These are phyloP conservation scores for Glaciozyma antarctica DNA, from an alignment of 768 basidiomycete genomes.

Conservation along the genomic window DNA sequence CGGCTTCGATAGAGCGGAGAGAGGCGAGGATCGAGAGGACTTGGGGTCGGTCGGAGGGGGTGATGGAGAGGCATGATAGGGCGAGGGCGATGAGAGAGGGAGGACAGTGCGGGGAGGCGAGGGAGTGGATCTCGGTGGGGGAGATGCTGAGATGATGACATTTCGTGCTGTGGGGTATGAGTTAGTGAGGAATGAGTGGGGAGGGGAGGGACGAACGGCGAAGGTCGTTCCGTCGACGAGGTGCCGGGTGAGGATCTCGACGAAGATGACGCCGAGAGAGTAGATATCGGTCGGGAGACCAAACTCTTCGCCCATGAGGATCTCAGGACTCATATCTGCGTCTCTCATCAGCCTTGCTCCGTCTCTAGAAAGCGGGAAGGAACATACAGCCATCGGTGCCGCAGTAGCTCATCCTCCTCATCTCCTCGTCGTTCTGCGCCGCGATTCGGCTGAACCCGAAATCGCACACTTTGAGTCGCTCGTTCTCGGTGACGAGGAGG, in stretches of 20 bases:
- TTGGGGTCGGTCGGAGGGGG: slow-evolving; percentile 61
- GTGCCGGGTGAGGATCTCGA: slow-evolving; percentile 73
- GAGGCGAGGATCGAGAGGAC: slow-evolving; percentile 70
- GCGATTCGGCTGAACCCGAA: slow-evolving; percentile 96
- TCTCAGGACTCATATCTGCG: slow-evolving; percentile 96
- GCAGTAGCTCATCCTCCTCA: slow-evolving; percentile 41
- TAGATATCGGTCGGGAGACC: slow-evolving; percentile 71
- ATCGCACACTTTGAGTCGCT: slow-evolving; percentile 93
- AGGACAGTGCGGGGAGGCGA: slow-evolving; percentile 68
- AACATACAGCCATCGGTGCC: slow-evolving; percentile 38
- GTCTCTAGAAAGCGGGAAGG: neutral
- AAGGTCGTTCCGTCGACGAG: slow-evolving; percentile 68
- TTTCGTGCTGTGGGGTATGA: slow-evolving; percentile 45
- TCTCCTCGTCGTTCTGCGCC: slow-evolving; percentile 80
- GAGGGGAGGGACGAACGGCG: slow-evolving; percentile 41
- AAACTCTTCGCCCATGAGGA: slow-evolving; percentile 80
- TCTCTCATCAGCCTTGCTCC: slow-evolving; percentile 46
- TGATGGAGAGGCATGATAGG: slow-evolving; percentile 60
- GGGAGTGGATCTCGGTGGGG: slow-evolving; percentile 55
- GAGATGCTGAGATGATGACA: slow-evolving; percentile 76
- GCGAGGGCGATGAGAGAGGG: slow-evolving; percentile 64
- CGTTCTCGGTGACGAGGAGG: slow-evolving; percentile 85
- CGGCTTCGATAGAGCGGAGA: slow-evolving; percentile 69
- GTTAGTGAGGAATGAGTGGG: slow-evolving; percentile 39
- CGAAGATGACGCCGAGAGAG: slow-evolving; percentile 60